A percentile compares a stretch with the other conserved stretches of the same genome.
These are phyloP conservation scores for Obba rivulosa DNA, from an alignment of 768 basidiomycete species.

Conservation along the genomic window DNA sequence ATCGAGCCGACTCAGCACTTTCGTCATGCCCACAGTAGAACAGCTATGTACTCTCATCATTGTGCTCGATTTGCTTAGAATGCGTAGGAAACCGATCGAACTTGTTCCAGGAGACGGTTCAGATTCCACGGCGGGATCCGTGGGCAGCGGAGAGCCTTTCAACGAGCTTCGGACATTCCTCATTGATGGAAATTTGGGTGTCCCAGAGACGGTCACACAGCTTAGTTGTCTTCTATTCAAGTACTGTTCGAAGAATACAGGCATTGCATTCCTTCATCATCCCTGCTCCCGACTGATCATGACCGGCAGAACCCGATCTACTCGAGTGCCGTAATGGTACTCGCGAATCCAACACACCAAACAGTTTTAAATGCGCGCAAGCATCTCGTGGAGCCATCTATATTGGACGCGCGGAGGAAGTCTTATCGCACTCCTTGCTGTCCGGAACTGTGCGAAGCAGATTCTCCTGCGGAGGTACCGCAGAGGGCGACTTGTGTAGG, in stretches of 20 bases:
- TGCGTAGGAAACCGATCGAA: no score
- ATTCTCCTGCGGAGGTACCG: constrained; percentile 68
- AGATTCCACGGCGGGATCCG: constrained; percentile 32
- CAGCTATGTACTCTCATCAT: no score
- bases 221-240: constrained; percentile 46
- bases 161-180: constrained; percentile 40
- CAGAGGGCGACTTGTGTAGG: constrained; percentile 49
- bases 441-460: constrained; percentile 55
- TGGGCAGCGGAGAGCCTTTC: constrained; percentile 16
- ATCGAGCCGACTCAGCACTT: no score
- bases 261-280: not conserved
- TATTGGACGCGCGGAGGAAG: constrained; percentile 39
- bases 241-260: constrained; percentile 18
- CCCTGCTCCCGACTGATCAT: not conserved
- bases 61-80: no score
- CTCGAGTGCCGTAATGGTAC: constrained; percentile 45
- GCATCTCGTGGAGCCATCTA: constrained; percentile 36
- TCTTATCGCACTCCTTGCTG: constrained; percentile 46
- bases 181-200: constrained; percentile 54
- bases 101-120: constrained; percentile 53
- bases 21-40: no score
- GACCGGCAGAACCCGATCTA: constrained; percentile 7
- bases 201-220: constrained; percentile 50
- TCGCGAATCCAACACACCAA: constrained; percentile 65
- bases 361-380: constrained; percentile 63